Evolutionary conservation across 345 rosid genomes (phyloP).

Genomic region (Mallotus nudiflorus): DNA sequence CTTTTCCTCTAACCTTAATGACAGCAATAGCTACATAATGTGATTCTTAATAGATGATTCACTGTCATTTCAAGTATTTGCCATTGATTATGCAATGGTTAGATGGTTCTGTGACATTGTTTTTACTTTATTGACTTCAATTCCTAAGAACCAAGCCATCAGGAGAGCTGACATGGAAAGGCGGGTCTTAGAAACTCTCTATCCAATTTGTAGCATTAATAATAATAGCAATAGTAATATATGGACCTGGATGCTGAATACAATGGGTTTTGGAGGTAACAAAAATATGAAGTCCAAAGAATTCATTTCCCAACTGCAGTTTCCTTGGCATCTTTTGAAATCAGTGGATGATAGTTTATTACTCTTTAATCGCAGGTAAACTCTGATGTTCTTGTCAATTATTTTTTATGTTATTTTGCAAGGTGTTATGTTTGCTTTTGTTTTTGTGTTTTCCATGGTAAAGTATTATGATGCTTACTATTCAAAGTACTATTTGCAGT

Average conservation of each 20-base stretch:
- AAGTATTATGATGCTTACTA: not conserved
- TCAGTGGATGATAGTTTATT: conserved; percentile 45
- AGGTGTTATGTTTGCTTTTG: not conserved
- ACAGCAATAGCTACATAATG: not conserved
- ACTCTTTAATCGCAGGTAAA: conserved; percentile 64
- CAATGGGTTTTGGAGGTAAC: conserved; percentile 54
- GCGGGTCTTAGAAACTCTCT: conserved; percentile 84
- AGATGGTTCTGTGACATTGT: not conserved
- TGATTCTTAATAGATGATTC: not conserved
- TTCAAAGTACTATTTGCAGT: not conserved
- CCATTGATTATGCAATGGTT: not conserved
- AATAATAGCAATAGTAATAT: conserved; percentile 44
- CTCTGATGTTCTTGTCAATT: not conserved
- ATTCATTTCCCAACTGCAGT: conserved; percentile 46
- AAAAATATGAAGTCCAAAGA: conserved; percentile 47
- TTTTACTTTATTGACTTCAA: conserved; percentile 14
- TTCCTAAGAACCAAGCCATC: conserved; percentile 81
- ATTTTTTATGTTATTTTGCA: not conserved
- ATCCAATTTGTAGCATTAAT: conserved; percentile 49
- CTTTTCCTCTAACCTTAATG: not conserved
- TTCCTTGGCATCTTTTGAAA: conserved; percentile 91
- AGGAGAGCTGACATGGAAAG: conserved; percentile 79
- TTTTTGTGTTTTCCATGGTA: not conserved
- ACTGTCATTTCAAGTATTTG: not conserved
- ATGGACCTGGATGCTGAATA: conserved; percentile 71